A percentile compares a stretch with the other conserved stretches of the same genome.
These are phyloP conservation scores for Cucurbita maxima DNA, from an alignment of 306 rosid species.

Conservation along the genomic window DNA sequence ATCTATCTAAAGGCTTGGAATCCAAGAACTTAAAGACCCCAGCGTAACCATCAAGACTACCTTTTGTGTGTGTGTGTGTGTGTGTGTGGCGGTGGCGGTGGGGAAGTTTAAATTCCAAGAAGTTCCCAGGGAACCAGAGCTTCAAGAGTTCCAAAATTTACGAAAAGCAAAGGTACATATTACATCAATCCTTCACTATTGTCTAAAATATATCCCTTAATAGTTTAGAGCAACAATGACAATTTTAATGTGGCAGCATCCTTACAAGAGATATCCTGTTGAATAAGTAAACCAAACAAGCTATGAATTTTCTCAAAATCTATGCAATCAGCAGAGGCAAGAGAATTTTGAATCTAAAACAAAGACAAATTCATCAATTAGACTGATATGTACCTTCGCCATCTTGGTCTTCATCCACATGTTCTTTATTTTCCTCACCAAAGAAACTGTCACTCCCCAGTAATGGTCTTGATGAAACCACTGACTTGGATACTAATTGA, in stretches of 20 bases:
- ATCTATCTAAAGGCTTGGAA: too few species aligned
- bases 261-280: neutral
- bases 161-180: neutral
- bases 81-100: too few species aligned
- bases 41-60: too few species aligned
- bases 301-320: neutral
- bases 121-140: too few species aligned
- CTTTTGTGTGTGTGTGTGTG: too few species aligned
- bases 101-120: too few species aligned
- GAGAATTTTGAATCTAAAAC: neutral
- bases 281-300: neutral
- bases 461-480: slow-evolving; percentile 50
- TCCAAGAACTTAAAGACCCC: too few species aligned
- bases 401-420: slow-evolving; percentile 20
- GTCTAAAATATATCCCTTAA: neutral
- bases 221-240: neutral
- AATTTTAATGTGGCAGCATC: neutral
- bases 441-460: slow-evolving; percentile 37
- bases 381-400: slow-evolving; percentile 44
- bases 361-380: neutral
- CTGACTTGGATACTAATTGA: slow-evolving; percentile 58
- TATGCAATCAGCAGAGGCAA: neutral
- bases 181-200: neutral
- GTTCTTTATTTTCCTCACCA: slow-evolving; percentile 26
- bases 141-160: too few species aligned